Evolutionary conservation across 345 rosid genomes (phyloP).

Genomic region (Microthlaspi erraticum): DNA sequence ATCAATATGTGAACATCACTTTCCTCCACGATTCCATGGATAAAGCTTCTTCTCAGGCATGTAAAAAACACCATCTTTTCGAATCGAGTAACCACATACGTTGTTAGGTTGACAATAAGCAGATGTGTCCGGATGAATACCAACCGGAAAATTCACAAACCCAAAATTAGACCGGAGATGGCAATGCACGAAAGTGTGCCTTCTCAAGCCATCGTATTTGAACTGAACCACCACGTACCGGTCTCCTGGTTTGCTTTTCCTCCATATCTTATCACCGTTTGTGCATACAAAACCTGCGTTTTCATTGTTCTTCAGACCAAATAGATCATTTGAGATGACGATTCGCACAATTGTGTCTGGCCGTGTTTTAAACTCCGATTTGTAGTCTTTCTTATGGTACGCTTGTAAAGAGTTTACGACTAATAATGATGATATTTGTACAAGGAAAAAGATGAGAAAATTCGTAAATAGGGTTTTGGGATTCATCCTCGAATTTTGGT

Average conservation of each 20-base stretch:
- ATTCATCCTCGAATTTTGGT: slow-evolving; percentile 8
- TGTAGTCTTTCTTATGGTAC: slow-evolving; percentile 5
- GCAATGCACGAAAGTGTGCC: slow-evolving; percentile 32
- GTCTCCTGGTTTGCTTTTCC: slow-evolving; percentile 34
- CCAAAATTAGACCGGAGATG: slow-evolving; percentile 41
- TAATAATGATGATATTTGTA: slow-evolving; percentile 32
- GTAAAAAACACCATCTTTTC: slow-evolving; percentile 35
- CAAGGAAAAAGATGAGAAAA: slow-evolving; percentile 17
- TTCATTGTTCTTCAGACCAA: slow-evolving; percentile 25
- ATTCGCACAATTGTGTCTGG: slow-evolving; percentile 31
- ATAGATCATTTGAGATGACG: slow-evolving; percentile 36
- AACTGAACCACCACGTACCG: slow-evolving; percentile 29
- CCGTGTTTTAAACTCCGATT: slow-evolving; percentile 5
- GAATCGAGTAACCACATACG: slow-evolving; percentile 35
- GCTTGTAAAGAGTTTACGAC: slow-evolving; percentile 32
- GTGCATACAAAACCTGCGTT: slow-evolving; percentile 45
- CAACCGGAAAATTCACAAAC: slow-evolving; percentile 34
- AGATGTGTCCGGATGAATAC: slow-evolving; percentile 33
- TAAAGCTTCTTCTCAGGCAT: slow-evolving; percentile 35
- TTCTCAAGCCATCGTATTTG: slow-evolving; percentile 37
- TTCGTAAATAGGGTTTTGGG: slow-evolving; percentile 14
- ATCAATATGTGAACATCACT: too few relatives aligned
- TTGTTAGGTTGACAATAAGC: slow-evolving; percentile 36
- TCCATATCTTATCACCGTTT: slow-evolving; percentile 34
- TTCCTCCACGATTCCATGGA: too few relatives aligned